Evolutionary conservation across 371 early-diverging fungal species (phyloP).

Genomic region (Funneliformis caledonium): DNA sequence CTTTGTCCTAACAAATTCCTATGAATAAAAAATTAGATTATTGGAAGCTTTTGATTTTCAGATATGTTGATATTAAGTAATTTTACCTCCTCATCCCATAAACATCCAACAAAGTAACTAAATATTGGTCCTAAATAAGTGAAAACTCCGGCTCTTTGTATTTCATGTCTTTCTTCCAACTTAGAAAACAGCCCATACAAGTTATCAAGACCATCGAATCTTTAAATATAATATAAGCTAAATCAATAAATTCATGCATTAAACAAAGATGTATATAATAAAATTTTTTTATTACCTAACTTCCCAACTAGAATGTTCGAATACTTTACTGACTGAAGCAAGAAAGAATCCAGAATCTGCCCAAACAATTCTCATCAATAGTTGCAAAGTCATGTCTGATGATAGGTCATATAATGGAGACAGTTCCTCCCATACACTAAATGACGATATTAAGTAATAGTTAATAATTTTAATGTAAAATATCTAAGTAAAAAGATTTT

Average conservation of each 20-base stretch:
- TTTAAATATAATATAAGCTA: conserved; percentile 8
- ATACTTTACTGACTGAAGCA: conserved; percentile 52
- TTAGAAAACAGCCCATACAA: conserved; percentile 60
- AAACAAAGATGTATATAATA: background rate
- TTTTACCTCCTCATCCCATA: conserved; percentile 59
- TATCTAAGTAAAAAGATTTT: background rate
- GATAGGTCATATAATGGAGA: conserved; percentile 50
- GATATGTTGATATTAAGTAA: background rate
- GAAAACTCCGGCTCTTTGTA: conserved; percentile 54
- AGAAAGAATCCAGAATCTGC: conserved; percentile 50
- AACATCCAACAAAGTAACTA: conserved; percentile 54
- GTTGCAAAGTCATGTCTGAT: conserved; percentile 48
- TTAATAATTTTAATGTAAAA: background rate
- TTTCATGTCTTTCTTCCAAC: conserved; percentile 57
- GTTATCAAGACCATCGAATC: conserved; percentile 57
- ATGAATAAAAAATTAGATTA: background rate
- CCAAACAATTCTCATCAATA: conserved; percentile 56
- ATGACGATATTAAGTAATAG: too few relatives aligned
- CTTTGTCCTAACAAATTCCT: conserved; percentile 61
- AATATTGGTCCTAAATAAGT: conserved; percentile 58
- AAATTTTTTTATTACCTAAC: conserved; percentile 47
- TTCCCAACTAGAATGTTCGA: conserved; percentile 58
- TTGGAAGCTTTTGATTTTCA: background rate
- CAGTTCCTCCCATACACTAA: conserved; percentile 55
- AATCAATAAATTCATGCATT: background rate